Evolutionary conservation across 257 asterid genomes (phyloP), one percentile per base, ranked within the genome.

Genomic region (Solanum corneliomulleri): DNA sequence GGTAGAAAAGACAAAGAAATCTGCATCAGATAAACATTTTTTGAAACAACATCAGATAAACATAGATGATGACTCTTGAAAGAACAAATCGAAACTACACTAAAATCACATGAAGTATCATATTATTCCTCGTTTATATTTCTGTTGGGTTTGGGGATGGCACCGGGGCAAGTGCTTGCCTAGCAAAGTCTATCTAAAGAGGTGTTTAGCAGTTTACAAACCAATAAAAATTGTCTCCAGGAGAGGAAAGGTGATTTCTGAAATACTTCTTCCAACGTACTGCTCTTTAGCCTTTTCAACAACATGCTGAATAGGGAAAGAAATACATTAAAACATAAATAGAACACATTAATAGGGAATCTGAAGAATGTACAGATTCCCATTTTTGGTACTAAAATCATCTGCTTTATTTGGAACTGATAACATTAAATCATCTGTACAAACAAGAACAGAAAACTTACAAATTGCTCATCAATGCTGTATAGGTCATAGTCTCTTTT

Each of bases 401-500:
- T 49, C 69, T 18, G 84, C 41, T 87, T n/a, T 62, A 23, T 62
- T 23, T 23, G 2, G 11, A n/a, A n/a, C 70, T 62, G 31, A 31
- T 62, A 62, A 62, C 31, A 62, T n/a, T 0, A 75, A 47, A 47
- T 15, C 13, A 47, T 47, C 85, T 27, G 84, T 88, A 68, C 42
- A 70, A 89, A 21, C 42, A 85, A 71, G 72, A 85, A 68, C 27
- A 70, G 87, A 86, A 88, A 56, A 87, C 98, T 88, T 93, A 97
- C 99, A 27, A 52, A 49, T 69, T 94, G 93, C 90, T 97, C 99
- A 49, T 97, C 99, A 23, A 96, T 92, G 86, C 90, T 93, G 89
- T 86, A 95, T 86, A 92, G 37, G 92, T 97, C 99, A 83, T 97
- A 96, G 86, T 97, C 99, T 92, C 99, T 93, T 95, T 96, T 96